Evolutionary conservation across 345 rosid genomes (phyloP), one percentile per base, ranked within the genome.

Genomic region (Raphanus sativus): DNA sequence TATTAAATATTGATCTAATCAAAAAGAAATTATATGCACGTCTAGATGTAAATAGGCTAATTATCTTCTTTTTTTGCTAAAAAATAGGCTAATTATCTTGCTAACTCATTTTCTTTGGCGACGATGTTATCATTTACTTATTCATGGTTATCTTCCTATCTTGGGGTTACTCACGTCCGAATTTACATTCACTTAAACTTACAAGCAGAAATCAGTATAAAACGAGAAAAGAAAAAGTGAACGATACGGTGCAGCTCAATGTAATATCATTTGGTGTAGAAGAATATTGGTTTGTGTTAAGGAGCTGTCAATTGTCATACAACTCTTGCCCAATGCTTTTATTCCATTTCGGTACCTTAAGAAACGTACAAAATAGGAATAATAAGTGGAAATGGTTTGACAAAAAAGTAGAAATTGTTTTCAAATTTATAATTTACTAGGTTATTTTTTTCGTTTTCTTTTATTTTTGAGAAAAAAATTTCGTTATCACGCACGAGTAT

Each of bases 321-420:
- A 62, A 76, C 11, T 52, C 65, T 62, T 34, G 33, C 40, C 32
- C 69, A 34, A 15, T 16, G 48, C 13, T 61, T 58, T 63, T 69
- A 70, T 77, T 70, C 80, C 33, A 36, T 36, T 77, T 62, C 56
- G 11, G 75, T 70, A 77, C 65, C 34, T 62, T 69, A n/a, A 26
- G 25, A 28, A 38, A 28, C 60, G 32, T 17, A 36, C 32, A 16
- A 55, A 28, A 62, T 40, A 40, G n/a, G 48, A 40, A 40, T 40
- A 40, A 40, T 40, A 40, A 10, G 48, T 40, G 48, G 48, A 40
- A 40, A 40, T 40, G 21, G 21, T 21, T 21, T 21, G 21, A 21
- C 21, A 21, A 21, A 21, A 21, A 21, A 21, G 21, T 21, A 21
- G 21, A 21, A 21, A 0, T 21, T 21, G 0, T 21, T 21, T 21